A percentile compares a stretch with the other conserved stretches of the same genome.
Evolutionary conservation across 73 alveolate species (phyloP).

Genomic region (Stentor roeselii): DNA sequence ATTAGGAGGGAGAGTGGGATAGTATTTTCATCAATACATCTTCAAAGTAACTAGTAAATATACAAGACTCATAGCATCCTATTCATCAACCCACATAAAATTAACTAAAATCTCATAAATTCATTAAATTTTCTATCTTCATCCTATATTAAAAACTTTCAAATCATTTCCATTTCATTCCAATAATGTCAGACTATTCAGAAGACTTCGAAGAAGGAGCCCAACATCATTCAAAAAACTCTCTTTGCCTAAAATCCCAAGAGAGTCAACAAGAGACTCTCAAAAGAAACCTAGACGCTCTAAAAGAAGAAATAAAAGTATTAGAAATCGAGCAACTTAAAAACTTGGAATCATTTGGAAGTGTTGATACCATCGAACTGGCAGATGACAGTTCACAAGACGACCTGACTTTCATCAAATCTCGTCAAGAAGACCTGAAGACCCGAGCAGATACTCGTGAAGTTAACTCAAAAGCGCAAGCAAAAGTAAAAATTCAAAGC

Average conservation of each 20-base stretch:
- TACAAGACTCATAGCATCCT: too few species aligned
- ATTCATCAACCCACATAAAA: too few species aligned
- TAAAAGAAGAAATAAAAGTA: not conserved
- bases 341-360: not conserved
- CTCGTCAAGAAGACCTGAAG: not conserved
- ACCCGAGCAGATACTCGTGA: too few species aligned
- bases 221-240: too few species aligned
- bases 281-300: not conserved
- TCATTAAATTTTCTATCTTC: too few species aligned
- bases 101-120: too few species aligned
- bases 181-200: not conserved
- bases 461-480: not conserved
- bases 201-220: not conserved
- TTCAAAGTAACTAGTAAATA: too few species aligned
- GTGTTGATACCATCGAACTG: not conserved
- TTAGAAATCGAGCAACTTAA: not conserved
- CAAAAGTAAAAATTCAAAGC: not conserved
- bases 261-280: not conserved
- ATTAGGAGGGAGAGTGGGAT: too few species aligned
- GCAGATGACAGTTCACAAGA: slow-evolving; percentile 1
- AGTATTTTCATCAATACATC: too few species aligned
- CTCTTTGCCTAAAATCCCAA: too few species aligned
- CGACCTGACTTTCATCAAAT: not conserved
- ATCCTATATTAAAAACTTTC: too few species aligned
- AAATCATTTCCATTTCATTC: not conserved